Base-by-base conservation (phyloP, 345 rosid genomes). In the Noccaea bulbosa region DNA sequence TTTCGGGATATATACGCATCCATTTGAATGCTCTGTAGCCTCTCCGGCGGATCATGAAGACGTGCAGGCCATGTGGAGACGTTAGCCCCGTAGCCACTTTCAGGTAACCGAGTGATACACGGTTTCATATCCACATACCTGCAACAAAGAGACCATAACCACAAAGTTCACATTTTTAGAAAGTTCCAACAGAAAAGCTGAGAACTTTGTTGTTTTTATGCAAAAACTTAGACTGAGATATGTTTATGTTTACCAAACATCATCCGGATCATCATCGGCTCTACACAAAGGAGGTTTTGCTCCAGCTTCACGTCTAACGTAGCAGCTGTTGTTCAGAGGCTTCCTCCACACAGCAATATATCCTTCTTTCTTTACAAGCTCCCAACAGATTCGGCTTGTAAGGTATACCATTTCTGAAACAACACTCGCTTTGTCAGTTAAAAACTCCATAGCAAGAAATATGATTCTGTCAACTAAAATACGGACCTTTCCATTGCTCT, bases 31-130 rank as follows among this genome's bases (percentile, higher is more conserved):
- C 83, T 84, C 24, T 79, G 85, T 27, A 88, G 83, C 74, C 90
- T 76, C 53, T 83, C 81, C 17, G 88, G 88, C n/a, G 87, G 85
- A 73, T 68, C 11, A 68, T 83, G 84, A 64, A 88, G 84, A 38
- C 88, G 87, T 60, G 74, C 72, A 62, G 90, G 93, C 90, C 93
- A 88, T 41, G 78, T 20, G 40, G 83, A 77, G 59, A 84, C 77
- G 65, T 88, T 88, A 45, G 79, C 80, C 32, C 87, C 89, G 68
- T 80, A 81, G 57, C 88, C 83, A 53, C 72, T 79, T 62, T 77
- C 84, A 11, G 87, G 90, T 69, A 88, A 73, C 7, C 16, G 62
- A 16, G 81, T 75, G 66, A 83, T 81, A 73, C 93, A 88, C 0
- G 85, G 79, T 53, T 40, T 86, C 79, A 84, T 63, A 73, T 65